Evolutionary conservation across 306 rosid species (phyloP), one percentile per base, ranked within the genome.

Genomic region (Medicago lupulina): DNA sequence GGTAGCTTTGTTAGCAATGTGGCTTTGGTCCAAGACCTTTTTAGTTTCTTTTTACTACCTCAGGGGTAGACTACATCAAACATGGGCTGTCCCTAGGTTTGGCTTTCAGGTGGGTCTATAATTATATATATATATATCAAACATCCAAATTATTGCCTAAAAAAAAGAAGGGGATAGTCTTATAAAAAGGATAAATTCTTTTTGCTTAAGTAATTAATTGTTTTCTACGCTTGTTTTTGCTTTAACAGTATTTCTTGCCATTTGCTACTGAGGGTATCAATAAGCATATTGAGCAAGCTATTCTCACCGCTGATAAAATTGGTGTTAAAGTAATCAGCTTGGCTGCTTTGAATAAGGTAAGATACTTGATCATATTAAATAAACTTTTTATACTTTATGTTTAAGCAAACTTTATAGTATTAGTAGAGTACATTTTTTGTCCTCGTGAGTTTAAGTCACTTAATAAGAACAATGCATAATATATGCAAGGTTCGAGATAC

Each of bases 291-390:
- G 98, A 93, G 76, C 60, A 87, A 9, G 98, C 97, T 53, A 93
- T 93, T 34, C 86, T 89, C 9, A 89, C 87, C 55, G 98, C 98
- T 57, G 98, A 93, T 57, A 89, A 80, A 76, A 67, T 91, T 53
- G 98, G 98, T 3, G 90, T 93, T 8, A 88, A 89, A 85, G 98
- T 93, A 74, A 89, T 93, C 28, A 93, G 98, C 78, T 88, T 93
- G 62, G 96, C 98, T 47, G 98, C 98, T 57, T 81, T 93, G 68
- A 93, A 91, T 84, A 91, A 93, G 98, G 98, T 93, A 57, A 23
- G n/a, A 21, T 11, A 10, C 31, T 40, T 76, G 83, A 83, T 19
- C 39, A 8, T 55, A 28, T 23, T 5, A 3, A 31, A 31, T 31
- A 0, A 31, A 31, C 6, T 31, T 21, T 21, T 21, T 21, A 21